Evolutionary conservation across 2,329 filamentous ascomycete species (phyloP).

Genomic region (Colletotrichum melonis): DNA sequence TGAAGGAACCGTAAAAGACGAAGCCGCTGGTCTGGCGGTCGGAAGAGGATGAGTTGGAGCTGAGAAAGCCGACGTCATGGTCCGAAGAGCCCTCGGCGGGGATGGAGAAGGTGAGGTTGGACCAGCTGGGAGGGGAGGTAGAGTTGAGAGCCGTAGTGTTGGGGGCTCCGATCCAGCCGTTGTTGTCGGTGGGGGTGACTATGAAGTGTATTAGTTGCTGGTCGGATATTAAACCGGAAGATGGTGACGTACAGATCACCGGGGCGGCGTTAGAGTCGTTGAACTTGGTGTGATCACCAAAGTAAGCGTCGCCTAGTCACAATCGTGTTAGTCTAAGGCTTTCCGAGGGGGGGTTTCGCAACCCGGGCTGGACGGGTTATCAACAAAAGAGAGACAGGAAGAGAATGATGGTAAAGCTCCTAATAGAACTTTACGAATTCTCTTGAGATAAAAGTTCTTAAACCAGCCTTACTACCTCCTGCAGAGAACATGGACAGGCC

Average conservation of each 20-base stretch:
- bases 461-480: conserved; percentile 36
- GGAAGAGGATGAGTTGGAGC: neutral
- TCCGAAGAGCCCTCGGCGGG: conserved; percentile 35
- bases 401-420: neutral
- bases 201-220: neutral
- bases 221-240: no score
- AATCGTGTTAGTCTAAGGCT: neutral
- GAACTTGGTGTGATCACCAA: conserved; percentile 18
- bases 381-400: neutral
- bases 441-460: neutral
- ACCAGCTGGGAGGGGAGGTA: conserved; percentile 36
- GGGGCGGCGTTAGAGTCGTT: conserved; percentile 27
- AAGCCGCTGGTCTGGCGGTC: conserved; percentile 38
- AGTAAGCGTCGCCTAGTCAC: conserved; percentile 17
- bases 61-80: conserved; percentile 38
- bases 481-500: conserved; percentile 40
- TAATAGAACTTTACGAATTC: neutral
- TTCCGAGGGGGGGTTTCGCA: neutral
- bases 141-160: conserved; percentile 30
- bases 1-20: conserved; percentile 41
- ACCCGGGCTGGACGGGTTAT: neutral
- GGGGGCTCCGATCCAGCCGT: conserved; percentile 37
- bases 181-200: conserved; percentile 31
- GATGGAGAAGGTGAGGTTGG: conserved; percentile 40
- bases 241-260: conserved; percentile 17